phyloP scores from a whole-genome alignment of 257 asterid species.

The Ajuga chamaepitys region DNA sequence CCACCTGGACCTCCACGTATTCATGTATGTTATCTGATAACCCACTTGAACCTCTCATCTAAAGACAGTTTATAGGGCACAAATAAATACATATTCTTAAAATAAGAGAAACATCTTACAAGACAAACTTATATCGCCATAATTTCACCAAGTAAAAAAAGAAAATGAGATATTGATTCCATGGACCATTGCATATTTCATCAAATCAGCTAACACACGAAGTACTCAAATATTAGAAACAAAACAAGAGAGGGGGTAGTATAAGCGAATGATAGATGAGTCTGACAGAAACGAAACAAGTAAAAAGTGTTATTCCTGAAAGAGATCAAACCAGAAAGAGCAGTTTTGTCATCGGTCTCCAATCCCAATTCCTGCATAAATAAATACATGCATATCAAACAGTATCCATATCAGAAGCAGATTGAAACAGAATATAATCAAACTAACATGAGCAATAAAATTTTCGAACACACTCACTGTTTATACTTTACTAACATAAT shows the following conservation, averaged over 20 bases:
- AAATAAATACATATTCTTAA: too few relatives aligned
- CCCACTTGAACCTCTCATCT: too few relatives aligned
- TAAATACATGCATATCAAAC: conserved; percentile 13
- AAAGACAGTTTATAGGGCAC: too few relatives aligned
- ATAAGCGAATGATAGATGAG: conserved; percentile 2
- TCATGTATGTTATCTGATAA: too few relatives aligned
- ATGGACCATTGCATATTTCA: too few relatives aligned
- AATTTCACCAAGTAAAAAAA: too few relatives aligned
- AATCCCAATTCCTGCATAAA: conserved; percentile 79
- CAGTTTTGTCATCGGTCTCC: conserved; percentile 98
- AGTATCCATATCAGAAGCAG: conserved; percentile 7
- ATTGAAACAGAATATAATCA: conserved; percentile 5
- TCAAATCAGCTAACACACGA: too few relatives aligned
- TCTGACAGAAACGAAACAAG: neutral
- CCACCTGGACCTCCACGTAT: neutral
- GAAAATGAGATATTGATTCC: too few relatives aligned
- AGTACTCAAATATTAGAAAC: neutral
- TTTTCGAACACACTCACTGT: neutral
- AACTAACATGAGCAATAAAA: conserved; percentile 1
- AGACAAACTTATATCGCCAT: too few relatives aligned
- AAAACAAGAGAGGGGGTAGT: neutral
- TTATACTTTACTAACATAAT: conserved; percentile 9
- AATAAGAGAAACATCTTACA: too few relatives aligned
- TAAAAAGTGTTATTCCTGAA: neutral
- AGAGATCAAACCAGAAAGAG: conserved; percentile 69